These are phyloP conservation scores for Xylaria castorea DNA, from an alignment of 495 filamentous ascomycete genomes.

Conservation along the genomic window DNA sequence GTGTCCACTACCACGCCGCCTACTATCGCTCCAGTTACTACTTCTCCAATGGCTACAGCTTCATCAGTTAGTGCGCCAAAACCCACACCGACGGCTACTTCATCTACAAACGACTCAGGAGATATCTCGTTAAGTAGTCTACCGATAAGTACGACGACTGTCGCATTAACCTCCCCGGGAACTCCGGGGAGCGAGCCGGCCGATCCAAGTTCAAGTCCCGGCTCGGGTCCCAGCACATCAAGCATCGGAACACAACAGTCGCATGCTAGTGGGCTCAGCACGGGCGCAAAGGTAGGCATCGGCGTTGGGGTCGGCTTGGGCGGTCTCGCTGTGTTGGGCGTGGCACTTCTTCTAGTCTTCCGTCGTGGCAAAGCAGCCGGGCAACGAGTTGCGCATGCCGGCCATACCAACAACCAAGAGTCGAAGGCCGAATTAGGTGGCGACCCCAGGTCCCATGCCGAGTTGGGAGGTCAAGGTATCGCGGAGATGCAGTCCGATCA, in stretches of 20 bases:
- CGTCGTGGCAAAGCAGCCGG: conserved; percentile 12
- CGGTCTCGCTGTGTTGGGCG: neutral
- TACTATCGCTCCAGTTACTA: neutral
- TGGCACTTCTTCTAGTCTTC: neutral
- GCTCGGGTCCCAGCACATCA: neutral
- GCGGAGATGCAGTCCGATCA: neutral
- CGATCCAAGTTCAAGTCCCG: neutral
- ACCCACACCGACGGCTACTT: neutral
- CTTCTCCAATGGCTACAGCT: neutral
- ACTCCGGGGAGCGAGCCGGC: neutral
- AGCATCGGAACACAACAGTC: neutral
- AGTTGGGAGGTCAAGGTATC: neutral
- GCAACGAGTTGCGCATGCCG: neutral
- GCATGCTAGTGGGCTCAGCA: neutral
- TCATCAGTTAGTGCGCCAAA: neutral
- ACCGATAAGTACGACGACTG: neutral
- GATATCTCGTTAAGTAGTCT: neutral
- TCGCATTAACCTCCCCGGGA: neutral
- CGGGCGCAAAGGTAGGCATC: conserved; percentile 3
- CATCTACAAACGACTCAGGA: neutral
- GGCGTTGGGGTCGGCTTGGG: neutral
- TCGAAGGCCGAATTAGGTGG: neutral
- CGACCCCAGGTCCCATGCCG: neutral
- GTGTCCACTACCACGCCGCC: neutral
- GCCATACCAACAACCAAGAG: neutral